Conservation (phyloP, 306 rosid species). For the Lathyrus tuberosus region DNA sequence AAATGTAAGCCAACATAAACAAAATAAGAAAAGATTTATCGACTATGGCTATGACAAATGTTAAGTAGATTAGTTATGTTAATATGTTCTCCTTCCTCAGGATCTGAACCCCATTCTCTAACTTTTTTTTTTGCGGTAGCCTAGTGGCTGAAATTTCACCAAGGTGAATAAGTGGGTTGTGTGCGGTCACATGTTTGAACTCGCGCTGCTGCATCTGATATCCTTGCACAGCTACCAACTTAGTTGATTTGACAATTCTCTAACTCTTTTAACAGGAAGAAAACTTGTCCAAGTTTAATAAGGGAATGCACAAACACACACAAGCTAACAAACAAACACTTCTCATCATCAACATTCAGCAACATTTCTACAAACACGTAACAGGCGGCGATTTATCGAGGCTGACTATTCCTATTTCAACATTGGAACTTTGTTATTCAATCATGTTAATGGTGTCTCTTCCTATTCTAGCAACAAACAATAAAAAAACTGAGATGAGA, state of each 20-base stretch:
- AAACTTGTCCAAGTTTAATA: neutral
- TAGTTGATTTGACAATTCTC: neutral
- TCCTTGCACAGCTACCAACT: no score
- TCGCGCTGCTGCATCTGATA: no score
- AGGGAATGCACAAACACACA: neutral
- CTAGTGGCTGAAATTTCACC: no score
- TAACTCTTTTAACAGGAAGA: neutral
- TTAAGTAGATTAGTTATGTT: neutral
- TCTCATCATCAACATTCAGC: neutral
- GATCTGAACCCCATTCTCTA: neutral
- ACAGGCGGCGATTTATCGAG: neutral
- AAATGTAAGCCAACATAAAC: conserved; percentile 34
- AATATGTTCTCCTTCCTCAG: neutral
- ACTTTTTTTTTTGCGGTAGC: neutral
- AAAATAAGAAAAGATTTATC: neutral
- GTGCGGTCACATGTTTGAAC: no score
- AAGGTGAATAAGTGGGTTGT: no score
- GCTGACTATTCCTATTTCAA: conserved; percentile 9
- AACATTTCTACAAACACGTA: neutral
- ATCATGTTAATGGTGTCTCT: neutral
- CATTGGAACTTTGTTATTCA: neutral
- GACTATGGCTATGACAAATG: neutral
- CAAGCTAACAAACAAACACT: neutral
- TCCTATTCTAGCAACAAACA: neutral
- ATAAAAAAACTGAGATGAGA: neutral